Evolutionary conservation across 352 stramenopile genomes (phyloP).

Genomic region (Pythium sp.): DNA sequence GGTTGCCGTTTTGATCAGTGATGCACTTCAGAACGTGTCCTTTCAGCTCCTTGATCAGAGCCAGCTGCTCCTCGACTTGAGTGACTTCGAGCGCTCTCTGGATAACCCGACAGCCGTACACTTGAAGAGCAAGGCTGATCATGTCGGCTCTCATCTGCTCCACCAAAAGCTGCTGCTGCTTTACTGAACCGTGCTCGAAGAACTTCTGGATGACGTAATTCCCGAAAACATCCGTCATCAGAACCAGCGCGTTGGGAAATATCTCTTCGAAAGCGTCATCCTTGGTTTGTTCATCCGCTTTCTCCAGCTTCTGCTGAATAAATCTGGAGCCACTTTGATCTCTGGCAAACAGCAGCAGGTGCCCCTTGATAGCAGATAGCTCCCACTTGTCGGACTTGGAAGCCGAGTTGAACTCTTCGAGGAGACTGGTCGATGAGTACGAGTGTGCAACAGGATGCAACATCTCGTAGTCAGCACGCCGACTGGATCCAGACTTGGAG

Average conservation of each 20-base stretch:
- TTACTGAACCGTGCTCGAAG: slow-evolving; percentile 90
- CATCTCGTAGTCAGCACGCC: slow-evolving; percentile 33
- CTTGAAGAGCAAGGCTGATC: slow-evolving; percentile 93
- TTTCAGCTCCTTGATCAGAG: slow-evolving; percentile 75
- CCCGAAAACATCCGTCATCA: slow-evolving; percentile 96
- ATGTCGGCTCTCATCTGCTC: slow-evolving; percentile 92
- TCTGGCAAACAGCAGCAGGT: slow-evolving; percentile 83
- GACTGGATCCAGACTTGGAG: slow-evolving; percentile 26
- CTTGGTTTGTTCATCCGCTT: slow-evolving; percentile 68
- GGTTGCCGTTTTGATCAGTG: slow-evolving; percentile 98
- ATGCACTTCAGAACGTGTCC: slow-evolving; percentile 91
- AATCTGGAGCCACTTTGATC: slow-evolving; percentile 85
- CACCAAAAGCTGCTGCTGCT: slow-evolving; percentile 87
- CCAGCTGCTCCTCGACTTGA: slow-evolving; percentile 65
- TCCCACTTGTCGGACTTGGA: slow-evolving; percentile 82
- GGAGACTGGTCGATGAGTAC: slow-evolving; percentile 65
- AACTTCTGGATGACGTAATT: slow-evolving; percentile 99
- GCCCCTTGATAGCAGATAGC: slow-evolving; percentile 73
- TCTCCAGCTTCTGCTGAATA: slow-evolving; percentile 89
- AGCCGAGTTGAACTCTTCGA: slow-evolving; percentile 78
- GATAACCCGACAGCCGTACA: slow-evolving; percentile 96
- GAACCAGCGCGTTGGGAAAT: slow-evolving; percentile 64
- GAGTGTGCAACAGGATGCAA: slow-evolving; percentile 59
- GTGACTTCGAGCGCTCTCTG: slow-evolving; percentile 91
- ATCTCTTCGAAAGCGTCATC: slow-evolving; percentile 81